Percentiles rank a stretch among this genome's conserved stretches.
Conservation (phyloP, 768 basidiomycete species). For the Cystobasidium ongulense region DNA sequence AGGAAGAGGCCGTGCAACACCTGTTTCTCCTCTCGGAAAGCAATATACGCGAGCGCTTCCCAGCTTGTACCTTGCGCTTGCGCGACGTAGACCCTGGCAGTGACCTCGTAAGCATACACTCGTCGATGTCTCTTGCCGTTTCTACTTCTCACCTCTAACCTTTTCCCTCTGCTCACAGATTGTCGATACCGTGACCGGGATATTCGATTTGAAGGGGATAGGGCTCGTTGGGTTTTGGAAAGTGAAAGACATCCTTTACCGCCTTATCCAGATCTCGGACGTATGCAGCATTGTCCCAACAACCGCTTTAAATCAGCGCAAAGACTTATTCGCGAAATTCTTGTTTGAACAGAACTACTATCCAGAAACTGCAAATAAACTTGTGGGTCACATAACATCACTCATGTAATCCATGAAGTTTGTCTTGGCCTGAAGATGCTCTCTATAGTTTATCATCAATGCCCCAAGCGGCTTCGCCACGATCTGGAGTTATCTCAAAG, state of each 20-base stretch:
- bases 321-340: not conserved
- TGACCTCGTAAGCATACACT: not conserved
- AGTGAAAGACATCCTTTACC: constrained; percentile 22
- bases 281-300: not conserved
- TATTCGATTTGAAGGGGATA: constrained; percentile 21
- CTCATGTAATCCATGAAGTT: too few species aligned
- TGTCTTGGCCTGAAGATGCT: too few species aligned
- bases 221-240: constrained; percentile 21
- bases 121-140: too few species aligned
- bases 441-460: constrained; percentile 22
- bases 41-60: constrained; percentile 26
- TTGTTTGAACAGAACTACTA: constrained; percentile 3
- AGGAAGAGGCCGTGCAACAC: constrained; percentile 5
- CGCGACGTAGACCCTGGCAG: not conserved
- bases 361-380: constrained; percentile 29
- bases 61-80: constrained; percentile 15
- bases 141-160: not conserved
- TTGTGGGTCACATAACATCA: not conserved
- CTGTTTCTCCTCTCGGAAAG: constrained; percentile 27
- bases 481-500: constrained; percentile 29
- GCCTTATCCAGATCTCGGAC: constrained; percentile 29
- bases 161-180: not conserved
- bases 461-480: constrained; percentile 28
- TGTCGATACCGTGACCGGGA: constrained; percentile 24
- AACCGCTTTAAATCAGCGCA: not conserved